Percentiles rank a stretch among this genome's conserved stretches.
phyloP scores from a whole-genome alignment of 2,329 filamentous ascomycete genomes.

The Colletotrichum higginsianum region DNA sequence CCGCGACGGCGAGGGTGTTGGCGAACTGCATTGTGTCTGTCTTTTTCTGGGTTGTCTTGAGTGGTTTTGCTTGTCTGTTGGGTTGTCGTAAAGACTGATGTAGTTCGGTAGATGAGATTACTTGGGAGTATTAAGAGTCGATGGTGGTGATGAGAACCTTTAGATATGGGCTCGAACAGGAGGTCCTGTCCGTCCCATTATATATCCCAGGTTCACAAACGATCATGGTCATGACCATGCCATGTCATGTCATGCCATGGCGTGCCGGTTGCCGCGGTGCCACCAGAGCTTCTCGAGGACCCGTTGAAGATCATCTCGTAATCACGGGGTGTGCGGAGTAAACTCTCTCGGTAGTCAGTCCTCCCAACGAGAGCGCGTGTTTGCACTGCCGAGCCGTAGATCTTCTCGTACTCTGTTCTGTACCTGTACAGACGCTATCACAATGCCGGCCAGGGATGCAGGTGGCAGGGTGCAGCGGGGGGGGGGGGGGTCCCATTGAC shows the following conservation, averaged over 20 bases:
- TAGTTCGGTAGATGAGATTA: conserved; percentile 28
- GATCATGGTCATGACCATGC: too few relatives aligned
- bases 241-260: neutral
- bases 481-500: conserved; percentile 16
- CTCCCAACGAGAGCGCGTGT: neutral
- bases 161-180: neutral
- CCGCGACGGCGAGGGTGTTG: conserved; percentile 44
- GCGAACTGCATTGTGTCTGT: conserved; percentile 44
- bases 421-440: too few relatives aligned
- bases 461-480: neutral
- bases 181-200: conserved; percentile 2
- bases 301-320: conserved; percentile 28
- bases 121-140: neutral
- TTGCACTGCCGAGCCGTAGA: conserved; percentile 27
- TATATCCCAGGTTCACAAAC: conserved; percentile 3
- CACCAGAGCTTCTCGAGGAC: conserved; percentile 9
- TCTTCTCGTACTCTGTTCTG: conserved; percentile 30
- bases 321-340: conserved; percentile 15
- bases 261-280: conserved; percentile 15
- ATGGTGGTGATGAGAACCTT: neutral
- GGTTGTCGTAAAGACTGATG: conserved; percentile 30
- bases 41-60: neutral
- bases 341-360: neutral
- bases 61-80: conserved; percentile 3
- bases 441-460: conserved; percentile 25